Percentiles rank a stretch among this genome's conserved stretches.
phyloP scores from a whole-genome alignment of 352 stramenopile species.

The Phytophthora pluvialis region DNA sequence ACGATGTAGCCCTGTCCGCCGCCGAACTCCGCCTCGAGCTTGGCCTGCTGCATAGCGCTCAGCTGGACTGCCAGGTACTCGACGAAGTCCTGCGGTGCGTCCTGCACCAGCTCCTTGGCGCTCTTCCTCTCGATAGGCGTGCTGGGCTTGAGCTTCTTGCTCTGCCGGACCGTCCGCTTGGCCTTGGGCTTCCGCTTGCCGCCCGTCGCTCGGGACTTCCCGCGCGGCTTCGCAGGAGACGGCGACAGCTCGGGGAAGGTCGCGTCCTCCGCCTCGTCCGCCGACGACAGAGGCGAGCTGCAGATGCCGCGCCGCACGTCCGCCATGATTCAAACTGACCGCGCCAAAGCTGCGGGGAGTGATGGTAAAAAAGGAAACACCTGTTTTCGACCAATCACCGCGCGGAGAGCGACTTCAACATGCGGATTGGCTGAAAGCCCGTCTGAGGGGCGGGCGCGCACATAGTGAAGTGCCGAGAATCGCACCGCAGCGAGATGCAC shows the following conservation, averaged over 20 bases:
- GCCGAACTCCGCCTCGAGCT: conserved; percentile 55
- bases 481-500: conserved; percentile 19
- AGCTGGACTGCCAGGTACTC: conserved; percentile 67
- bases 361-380: conserved; percentile 14
- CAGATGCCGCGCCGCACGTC: conserved; percentile 36
- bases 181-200: conserved; percentile 24
- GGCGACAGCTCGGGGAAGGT: conserved; percentile 19
- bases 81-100: conserved; percentile 53
- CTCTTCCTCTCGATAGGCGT: conserved; percentile 20
- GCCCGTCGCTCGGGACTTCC: conserved; percentile 9
- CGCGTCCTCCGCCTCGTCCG: conserved; percentile 40
- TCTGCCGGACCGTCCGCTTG: conserved; percentile 1
- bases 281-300: conserved; percentile 58
- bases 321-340: conserved; percentile 33
- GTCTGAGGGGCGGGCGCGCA: neutral
- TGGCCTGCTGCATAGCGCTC: conserved; percentile 49
- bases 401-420: conserved; percentile 14
- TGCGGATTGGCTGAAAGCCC: conserved; percentile 26
- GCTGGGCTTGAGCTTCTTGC: conserved; percentile 31
- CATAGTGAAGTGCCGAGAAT: conserved; percentile 13
- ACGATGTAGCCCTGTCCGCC: conserved; percentile 67
- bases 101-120: conserved; percentile 52
- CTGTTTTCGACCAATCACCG: conserved; percentile 30
- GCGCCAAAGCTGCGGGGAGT: conserved; percentile 13
- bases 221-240: conserved; percentile 12